phyloP scores from a whole-genome alignment of 2,329 filamentous ascomycete genomes.

The Alternaria triticina region DNA sequence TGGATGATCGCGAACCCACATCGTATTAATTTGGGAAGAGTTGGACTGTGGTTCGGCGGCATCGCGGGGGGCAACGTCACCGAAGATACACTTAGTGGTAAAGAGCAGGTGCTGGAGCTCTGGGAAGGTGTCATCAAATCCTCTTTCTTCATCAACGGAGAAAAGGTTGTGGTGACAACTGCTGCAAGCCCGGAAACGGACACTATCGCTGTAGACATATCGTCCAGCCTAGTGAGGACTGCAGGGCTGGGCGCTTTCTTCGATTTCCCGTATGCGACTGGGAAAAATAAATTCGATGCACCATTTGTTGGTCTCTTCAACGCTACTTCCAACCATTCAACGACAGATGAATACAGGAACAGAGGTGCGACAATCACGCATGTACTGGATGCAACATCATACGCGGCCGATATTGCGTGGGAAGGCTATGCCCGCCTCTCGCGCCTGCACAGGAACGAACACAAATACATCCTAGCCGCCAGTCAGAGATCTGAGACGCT shows the following conservation, averaged over 20 bases:
- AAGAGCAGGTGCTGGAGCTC: slow-evolving; percentile 56
- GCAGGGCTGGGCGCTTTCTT: slow-evolving; percentile 57
- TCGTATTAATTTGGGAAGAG: slow-evolving; percentile 57
- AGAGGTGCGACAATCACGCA: slow-evolving; percentile 52
- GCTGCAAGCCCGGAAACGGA: slow-evolving; percentile 56
- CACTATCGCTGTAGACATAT: slow-evolving; percentile 53
- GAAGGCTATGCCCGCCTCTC: slow-evolving; percentile 38
- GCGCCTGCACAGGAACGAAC: slow-evolving; percentile 46
- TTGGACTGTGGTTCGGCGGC: slow-evolving; percentile 56
- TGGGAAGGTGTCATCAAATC: slow-evolving; percentile 57
- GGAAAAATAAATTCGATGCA: slow-evolving; percentile 60
- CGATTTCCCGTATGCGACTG: slow-evolving; percentile 59
- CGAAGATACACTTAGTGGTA: slow-evolving; percentile 51
- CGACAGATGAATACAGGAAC: slow-evolving; percentile 38
- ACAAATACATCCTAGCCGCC: slow-evolving; percentile 53
- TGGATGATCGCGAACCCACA: slow-evolving; percentile 64
- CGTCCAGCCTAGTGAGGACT: slow-evolving; percentile 50
- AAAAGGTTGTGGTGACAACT: slow-evolving; percentile 52
- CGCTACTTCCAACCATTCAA: slow-evolving; percentile 54
- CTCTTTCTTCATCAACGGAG: slow-evolving; percentile 52
- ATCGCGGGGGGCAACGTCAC: slow-evolving; percentile 51
- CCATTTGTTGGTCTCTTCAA: slow-evolving; percentile 62
- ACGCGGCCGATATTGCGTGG: slow-evolving; percentile 53
- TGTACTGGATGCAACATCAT: slow-evolving; percentile 53
- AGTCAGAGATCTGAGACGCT: slow-evolving; percentile 30